phyloP scores from a whole-genome alignment of 345 rosid genomes.

The Hirschfeldia incana region DNA sequence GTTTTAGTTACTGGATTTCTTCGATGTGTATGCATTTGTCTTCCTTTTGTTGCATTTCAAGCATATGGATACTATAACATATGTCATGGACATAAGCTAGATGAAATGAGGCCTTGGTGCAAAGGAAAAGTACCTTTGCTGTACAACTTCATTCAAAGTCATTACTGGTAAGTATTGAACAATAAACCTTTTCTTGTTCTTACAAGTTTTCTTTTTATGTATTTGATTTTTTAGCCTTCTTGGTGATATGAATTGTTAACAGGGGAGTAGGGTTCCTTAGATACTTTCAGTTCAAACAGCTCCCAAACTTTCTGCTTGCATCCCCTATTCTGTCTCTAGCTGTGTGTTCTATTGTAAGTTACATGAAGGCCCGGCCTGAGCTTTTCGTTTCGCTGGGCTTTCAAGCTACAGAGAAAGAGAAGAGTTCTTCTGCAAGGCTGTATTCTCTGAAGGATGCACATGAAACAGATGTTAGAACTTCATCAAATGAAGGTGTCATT shows the following conservation, averaged over 20 bases:
- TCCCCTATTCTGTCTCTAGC: conserved; percentile 80
- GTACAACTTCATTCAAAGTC: conserved; percentile 84
- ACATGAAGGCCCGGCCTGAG: conserved; percentile 52
- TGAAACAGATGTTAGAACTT: conserved; percentile 26
- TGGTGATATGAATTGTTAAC: conserved; percentile 15
- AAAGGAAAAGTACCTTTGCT: conserved; percentile 67
- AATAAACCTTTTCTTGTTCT: conserved; percentile 2
- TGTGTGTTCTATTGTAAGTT: conserved; percentile 61
- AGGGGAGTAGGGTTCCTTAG: conserved; percentile 95
- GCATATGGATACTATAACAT: conserved; percentile 75
- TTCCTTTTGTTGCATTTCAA: conserved; percentile 82
- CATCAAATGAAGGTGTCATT: conserved; percentile 17
- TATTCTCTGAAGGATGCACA: conserved; percentile 34
- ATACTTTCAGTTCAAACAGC: conserved; percentile 78
- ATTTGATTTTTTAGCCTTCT: conserved; percentile 12
- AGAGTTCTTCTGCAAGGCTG: conserved; percentile 37
- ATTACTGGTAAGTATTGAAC: conserved; percentile 68
- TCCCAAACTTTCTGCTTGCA: conserved; percentile 96
- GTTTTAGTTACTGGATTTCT: conserved; percentile 61
- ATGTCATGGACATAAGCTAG: conserved; percentile 56
- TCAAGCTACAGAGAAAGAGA: conserved; percentile 51
- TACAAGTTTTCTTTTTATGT: neutral
- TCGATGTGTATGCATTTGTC: conserved; percentile 55
- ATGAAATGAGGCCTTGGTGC: conserved; percentile 82
- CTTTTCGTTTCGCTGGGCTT: conserved; percentile 67